Conservation (phyloP, 164 flowering plant genomes). For the Tetrastigma voinierianum region DNA sequence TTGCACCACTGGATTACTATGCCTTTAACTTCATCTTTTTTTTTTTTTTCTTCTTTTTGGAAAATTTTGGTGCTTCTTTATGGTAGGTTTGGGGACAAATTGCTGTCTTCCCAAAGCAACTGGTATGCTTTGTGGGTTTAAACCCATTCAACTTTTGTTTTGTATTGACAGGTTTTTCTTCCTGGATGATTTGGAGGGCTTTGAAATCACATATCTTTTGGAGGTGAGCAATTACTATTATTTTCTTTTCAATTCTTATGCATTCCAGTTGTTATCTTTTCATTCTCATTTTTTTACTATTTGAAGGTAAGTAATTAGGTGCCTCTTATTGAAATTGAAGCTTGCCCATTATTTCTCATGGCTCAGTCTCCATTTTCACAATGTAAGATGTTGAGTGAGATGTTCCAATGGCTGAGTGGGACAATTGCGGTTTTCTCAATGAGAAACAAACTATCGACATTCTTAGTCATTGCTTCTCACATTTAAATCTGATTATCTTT, state of each 20-base stretch:
- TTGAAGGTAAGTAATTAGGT: too few species aligned
- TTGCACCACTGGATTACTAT: background rate
- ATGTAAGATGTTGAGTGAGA: too few species aligned
- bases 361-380: too few species aligned
- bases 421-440: too few species aligned
- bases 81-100: too few species aligned
- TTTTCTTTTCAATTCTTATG: background rate
- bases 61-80: background rate
- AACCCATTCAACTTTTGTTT: background rate
- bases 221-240: constrained; percentile 49
- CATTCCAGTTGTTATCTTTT: background rate
- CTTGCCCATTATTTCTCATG: too few species aligned
- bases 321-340: too few species aligned
- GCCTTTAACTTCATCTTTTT: background rate
- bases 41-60: background rate
- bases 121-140: too few species aligned
- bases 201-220: constrained; percentile 84
- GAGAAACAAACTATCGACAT: too few species aligned
- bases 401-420: too few species aligned
- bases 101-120: too few species aligned
- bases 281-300: background rate
- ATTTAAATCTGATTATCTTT: background rate
- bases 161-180: constrained; percentile 76
- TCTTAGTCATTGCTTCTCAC: too few species aligned
- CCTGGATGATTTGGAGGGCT: constrained; percentile 94